Evolutionary conservation across 768 basidiomycete genomes (phyloP).

Genomic region (Boletus subcaerulescens): DNA sequence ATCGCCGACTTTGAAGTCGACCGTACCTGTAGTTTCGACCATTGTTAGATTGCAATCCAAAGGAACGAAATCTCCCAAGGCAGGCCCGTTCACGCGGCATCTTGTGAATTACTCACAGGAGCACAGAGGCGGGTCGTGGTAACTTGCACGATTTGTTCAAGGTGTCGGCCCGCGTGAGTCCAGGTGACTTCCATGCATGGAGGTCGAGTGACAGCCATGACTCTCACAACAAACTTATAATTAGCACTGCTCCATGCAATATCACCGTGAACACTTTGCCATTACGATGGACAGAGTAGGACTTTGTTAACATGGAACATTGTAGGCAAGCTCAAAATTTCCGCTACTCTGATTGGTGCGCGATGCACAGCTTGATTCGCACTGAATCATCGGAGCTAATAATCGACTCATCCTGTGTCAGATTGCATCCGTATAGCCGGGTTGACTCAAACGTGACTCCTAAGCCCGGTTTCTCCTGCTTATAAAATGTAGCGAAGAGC

Average conservation of each 20-base stretch:
- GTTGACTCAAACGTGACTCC: constrained; percentile 9
- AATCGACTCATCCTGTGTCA: constrained; percentile 18
- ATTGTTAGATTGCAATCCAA: background rate
- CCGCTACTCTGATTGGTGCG: too few relatives aligned
- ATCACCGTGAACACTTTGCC: too few relatives aligned
- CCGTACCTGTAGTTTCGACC: constrained; percentile 13
- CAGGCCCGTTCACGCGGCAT: too few relatives aligned
- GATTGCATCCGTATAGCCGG: background rate
- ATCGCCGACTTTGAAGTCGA: constrained; percentile 16
- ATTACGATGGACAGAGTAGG: too few relatives aligned
- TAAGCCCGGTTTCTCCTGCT: background rate
- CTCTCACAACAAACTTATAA: too few relatives aligned
- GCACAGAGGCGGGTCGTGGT: background rate
- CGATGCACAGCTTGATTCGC: background rate
- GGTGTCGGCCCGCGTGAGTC: too few relatives aligned
- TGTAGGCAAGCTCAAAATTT: too few relatives aligned
- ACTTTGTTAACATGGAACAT: too few relatives aligned
- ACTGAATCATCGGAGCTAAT: background rate
- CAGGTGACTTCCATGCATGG: too few relatives aligned
- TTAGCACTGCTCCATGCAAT: too few relatives aligned
- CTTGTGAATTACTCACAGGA: background rate
- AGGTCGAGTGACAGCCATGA: too few relatives aligned
- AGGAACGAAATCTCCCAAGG: background rate
- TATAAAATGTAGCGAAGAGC: constrained; percentile 12
- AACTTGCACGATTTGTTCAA: too few relatives aligned